These are phyloP conservation scores for Pythium plurisporium DNA, from an alignment of 352 stramenopile genomes.

Conservation along the genomic window DNA sequence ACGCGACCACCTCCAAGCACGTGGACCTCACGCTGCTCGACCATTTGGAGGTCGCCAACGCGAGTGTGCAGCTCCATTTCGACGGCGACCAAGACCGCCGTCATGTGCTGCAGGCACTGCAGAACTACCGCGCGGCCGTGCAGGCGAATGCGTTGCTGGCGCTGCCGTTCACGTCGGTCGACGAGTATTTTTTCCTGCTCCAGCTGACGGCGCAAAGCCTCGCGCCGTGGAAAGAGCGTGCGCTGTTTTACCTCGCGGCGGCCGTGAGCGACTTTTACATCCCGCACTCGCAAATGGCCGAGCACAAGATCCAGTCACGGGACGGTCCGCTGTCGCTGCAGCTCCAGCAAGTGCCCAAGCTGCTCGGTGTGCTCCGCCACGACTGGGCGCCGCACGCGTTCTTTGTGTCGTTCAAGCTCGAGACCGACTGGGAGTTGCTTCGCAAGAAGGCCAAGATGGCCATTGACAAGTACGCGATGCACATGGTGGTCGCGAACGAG, in stretches of 20 bases:
- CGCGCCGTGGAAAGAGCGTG: slow-evolving; percentile 50
- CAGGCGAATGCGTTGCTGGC: slow-evolving; percentile 64
- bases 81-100: slow-evolving; percentile 24
- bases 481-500: slow-evolving; percentile 97
- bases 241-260: slow-evolving; percentile 94
- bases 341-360: slow-evolving; percentile 94
- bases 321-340: slow-evolving; percentile 69
- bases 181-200: slow-evolving; percentile 96
- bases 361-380: slow-evolving; percentile 87
- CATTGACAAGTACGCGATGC: slow-evolving; percentile 93
- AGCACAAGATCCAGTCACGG: slow-evolving; percentile 98
- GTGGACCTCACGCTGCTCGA: slow-evolving; percentile 76
- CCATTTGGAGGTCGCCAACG: slow-evolving; percentile 31
- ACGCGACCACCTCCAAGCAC: slow-evolving; percentile 36
- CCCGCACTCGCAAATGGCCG: slow-evolving; percentile 74
- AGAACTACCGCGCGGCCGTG: slow-evolving; percentile 37
- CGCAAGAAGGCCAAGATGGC: slow-evolving; percentile 89
- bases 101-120: slow-evolving; percentile 43
- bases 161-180: slow-evolving; percentile 92
- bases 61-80: slow-evolving; percentile 17
- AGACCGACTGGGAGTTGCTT: slow-evolving; percentile 96
- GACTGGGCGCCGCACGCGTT: slow-evolving; percentile 95
- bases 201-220: slow-evolving; percentile 70
- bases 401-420: slow-evolving; percentile 98
- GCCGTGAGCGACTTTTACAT: slow-evolving; percentile 99